These are phyloP conservation scores for Diaporthe amygdali DNA, from an alignment of 2,329 filamentous ascomycete species.

Conservation along the genomic window DNA sequence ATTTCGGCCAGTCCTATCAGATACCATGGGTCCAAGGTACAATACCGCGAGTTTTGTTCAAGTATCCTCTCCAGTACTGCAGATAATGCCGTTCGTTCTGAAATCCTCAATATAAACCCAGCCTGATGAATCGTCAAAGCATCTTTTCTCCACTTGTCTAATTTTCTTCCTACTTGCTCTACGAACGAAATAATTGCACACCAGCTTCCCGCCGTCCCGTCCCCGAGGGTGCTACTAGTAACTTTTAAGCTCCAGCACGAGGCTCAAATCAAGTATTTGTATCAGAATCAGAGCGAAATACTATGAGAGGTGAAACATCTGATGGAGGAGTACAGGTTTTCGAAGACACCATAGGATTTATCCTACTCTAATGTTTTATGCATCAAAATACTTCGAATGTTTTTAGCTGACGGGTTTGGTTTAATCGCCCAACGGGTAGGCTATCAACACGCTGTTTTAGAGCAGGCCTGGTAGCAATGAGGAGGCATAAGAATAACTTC, in stretches of 20 bases:
- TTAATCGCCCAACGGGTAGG: not conserved
- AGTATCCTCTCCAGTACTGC: too few relatives aligned
- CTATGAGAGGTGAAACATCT: not conserved
- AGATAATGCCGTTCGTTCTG: not conserved
- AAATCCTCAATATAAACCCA: not conserved
- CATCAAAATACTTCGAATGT: not conserved
- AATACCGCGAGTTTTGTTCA: too few relatives aligned
- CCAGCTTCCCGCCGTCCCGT: not conserved
- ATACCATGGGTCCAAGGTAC: not conserved
- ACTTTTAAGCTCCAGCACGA: not conserved
- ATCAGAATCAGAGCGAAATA: not conserved
- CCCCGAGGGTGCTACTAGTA: not conserved
- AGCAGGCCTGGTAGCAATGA: too few relatives aligned
- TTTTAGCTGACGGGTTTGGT: not conserved
- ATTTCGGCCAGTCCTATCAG: not conserved
- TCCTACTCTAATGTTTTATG: not conserved
- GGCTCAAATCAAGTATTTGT: not conserved
- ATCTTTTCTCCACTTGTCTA: not conserved
- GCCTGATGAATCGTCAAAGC: not conserved
- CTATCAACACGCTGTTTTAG: too few relatives aligned
- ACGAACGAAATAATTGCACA: not conserved
- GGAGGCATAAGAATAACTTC: too few relatives aligned
- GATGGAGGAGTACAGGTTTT: not conserved
- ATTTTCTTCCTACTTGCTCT: not conserved
- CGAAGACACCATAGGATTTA: not conserved